Evolutionary conservation across 1,284 basidiomycete species (phyloP), one percentile per base, ranked within the genome.

Genomic region (Malassezia sympodialis): DNA sequence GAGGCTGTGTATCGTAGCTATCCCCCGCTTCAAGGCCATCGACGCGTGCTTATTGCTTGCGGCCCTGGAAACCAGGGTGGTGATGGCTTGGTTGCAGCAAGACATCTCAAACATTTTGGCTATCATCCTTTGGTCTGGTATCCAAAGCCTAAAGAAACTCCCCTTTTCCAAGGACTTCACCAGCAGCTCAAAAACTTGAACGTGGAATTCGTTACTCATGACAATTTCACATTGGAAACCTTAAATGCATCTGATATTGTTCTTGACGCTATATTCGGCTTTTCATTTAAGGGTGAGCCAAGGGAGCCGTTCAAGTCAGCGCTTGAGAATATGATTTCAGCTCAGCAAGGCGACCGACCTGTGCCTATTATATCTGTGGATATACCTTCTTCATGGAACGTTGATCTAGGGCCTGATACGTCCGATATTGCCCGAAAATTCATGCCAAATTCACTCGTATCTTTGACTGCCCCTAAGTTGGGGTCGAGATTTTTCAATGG

Each of bases 221-320:
- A 77, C 17, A 81, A 82, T 43, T 79, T 81, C 59, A 63, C 75
- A 28, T 59, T 65, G 6, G 82, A 82, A 0, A 77, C 93, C 6
- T 46, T 54, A 17, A 58, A 76, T 4, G 78, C 80, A 19, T 81
- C 84, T 1, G 89, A 96, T 75, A 84, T 96, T 28, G 81, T 98
- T 15, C 79, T 98, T 43, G 94, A 98, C 72, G 88, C 90, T 8
- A 87, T 98, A 60, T 99, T 99, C 66, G 93, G 94, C 4, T 98
- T 99, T 78, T 94, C 90, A 1, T 99, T 96, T 82, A 80, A 86
- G 21, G 75, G 72, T 23, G 64, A 72, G n/a, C 64, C 86, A 81
- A 84, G 94, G 11, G 77, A 85, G 2, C 94, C 94, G 0, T 99
- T 96, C 76, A 84, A 89, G 66, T 69, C 76, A 0, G 84, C 85